Evolutionary conservation across 352 stramenopile genomes (phyloP).

Genomic region (Pythium volutum): DNA sequence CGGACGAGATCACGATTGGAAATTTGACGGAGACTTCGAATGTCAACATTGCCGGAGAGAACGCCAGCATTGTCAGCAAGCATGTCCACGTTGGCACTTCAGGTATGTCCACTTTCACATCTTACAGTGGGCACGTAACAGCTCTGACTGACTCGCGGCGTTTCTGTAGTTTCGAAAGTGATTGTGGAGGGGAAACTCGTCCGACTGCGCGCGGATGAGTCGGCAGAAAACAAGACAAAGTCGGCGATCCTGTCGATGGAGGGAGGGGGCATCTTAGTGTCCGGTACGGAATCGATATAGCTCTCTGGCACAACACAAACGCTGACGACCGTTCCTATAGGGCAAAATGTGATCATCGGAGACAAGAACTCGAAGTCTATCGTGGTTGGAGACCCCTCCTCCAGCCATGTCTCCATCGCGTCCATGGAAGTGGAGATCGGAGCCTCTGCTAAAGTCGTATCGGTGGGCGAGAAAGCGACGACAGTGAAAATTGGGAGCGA

Average conservation of each 20-base stretch:
- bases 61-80: not conserved
- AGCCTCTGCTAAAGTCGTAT: slow-evolving; percentile 4
- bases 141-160: not conserved
- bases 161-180: slow-evolving; percentile 6
- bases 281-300: not conserved
- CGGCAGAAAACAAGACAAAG: not conserved
- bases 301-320: not conserved
- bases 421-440: slow-evolving; percentile 5
- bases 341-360: slow-evolving; percentile 6
- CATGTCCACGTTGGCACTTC: slow-evolving; percentile 1
- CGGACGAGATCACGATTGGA: slow-evolving; percentile 21
- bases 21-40: not conserved
- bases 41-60: slow-evolving; percentile 2
- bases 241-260: not conserved
- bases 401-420: not conserved
- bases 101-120: slow-evolving; percentile 1
- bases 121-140: too few relatives aligned
- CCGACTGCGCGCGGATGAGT: not conserved
- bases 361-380: slow-evolving; percentile 9
- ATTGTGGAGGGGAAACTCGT: not conserved
- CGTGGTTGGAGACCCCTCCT: not conserved
- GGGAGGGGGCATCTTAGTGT: slow-evolving; percentile 1
- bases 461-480: slow-evolving; percentile 12
- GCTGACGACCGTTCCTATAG: not conserved
- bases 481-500: slow-evolving; percentile 15